Percentiles rank a stretch among this genome's conserved stretches.
These are phyloP conservation scores for Stagonosporopsis vannaccii DNA, from an alignment of 2,329 filamentous ascomycete species.

Conservation along the genomic window DNA sequence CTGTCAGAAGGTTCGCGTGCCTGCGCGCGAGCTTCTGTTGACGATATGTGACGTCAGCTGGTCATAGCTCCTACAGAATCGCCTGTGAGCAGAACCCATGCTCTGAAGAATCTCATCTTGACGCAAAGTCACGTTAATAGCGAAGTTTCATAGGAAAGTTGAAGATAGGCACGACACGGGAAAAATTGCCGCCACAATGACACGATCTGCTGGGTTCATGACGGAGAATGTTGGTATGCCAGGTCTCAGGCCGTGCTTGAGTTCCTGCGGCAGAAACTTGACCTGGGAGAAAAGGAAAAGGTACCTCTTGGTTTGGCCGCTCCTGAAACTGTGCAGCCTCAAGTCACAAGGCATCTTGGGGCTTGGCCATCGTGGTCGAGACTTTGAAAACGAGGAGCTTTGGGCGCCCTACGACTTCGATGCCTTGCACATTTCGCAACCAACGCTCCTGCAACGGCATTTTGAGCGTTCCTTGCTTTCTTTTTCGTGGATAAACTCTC, in stretches of 20 bases:
- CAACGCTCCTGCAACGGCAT: slow-evolving; percentile 1
- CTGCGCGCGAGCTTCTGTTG: not conserved
- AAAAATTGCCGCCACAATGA: slow-evolving; percentile 5
- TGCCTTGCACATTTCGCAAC: slow-evolving; percentile 3
- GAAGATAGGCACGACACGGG: not conserved
- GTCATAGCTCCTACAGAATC: not conserved
- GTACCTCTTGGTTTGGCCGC: not conserved
- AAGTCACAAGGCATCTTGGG: slow-evolving; percentile 2
- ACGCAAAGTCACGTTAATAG: slow-evolving; percentile 2
- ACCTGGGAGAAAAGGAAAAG: not conserved
- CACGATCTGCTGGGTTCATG: slow-evolving; percentile 2
- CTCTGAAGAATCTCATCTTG: not conserved
- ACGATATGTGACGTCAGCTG: slow-evolving; percentile 1
- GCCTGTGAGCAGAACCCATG: not conserved
- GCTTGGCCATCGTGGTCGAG: slow-evolving; percentile 3
- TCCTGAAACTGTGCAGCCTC: not conserved
- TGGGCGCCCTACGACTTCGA: slow-evolving; percentile 4
- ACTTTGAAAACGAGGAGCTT: slow-evolving; percentile 1
- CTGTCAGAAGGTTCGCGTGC: not conserved
- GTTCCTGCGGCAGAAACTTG: not conserved
- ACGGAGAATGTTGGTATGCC: not conserved
- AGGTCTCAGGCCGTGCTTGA: not conserved
- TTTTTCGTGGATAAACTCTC: slow-evolving; percentile 1
- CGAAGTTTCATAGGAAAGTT: not conserved
- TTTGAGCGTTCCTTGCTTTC: slow-evolving; percentile 15